Evolutionary conservation across 768 basidiomycete species (phyloP).

Genomic region (Serendipita sp.): DNA sequence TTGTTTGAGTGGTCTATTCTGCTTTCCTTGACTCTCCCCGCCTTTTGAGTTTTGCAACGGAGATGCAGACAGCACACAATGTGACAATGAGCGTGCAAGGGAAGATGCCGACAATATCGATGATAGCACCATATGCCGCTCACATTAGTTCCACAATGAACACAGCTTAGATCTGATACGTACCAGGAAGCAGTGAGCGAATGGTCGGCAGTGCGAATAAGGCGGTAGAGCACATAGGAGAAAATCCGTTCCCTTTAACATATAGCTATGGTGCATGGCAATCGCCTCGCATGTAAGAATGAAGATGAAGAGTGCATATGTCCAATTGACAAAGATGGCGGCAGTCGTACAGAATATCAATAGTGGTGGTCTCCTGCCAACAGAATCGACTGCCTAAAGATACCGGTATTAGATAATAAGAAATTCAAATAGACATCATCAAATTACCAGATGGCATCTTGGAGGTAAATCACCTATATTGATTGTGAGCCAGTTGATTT

Average conservation of each 20-base stretch:
- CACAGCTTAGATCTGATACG: no score
- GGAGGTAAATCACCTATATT: not conserved
- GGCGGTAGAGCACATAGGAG: not conserved
- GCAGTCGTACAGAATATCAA: not conserved
- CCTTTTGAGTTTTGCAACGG: no score
- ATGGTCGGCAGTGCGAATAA: not conserved
- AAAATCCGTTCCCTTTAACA: not conserved
- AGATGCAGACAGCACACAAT: no score
- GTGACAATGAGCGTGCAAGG: no score
- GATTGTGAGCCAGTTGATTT: not conserved
- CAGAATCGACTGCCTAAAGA: not conserved
- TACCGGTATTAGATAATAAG: not conserved
- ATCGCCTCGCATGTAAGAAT: not conserved
- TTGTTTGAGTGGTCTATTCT: no score
- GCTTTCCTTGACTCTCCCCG: no score
- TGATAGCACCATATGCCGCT: no score
- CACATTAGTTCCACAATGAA: no score
- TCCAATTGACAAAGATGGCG: not conserved
- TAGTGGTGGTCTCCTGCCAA: not conserved
- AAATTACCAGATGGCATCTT: not conserved
- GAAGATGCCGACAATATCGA: no score
- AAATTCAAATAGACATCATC: not conserved
- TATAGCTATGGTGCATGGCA: not conserved
- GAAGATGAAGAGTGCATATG: not conserved
- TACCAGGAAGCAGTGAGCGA: not conserved